Conservation (phyloP, 2,329 filamentous ascomycete species). For the Coleophoma cylindrospora region DNA sequence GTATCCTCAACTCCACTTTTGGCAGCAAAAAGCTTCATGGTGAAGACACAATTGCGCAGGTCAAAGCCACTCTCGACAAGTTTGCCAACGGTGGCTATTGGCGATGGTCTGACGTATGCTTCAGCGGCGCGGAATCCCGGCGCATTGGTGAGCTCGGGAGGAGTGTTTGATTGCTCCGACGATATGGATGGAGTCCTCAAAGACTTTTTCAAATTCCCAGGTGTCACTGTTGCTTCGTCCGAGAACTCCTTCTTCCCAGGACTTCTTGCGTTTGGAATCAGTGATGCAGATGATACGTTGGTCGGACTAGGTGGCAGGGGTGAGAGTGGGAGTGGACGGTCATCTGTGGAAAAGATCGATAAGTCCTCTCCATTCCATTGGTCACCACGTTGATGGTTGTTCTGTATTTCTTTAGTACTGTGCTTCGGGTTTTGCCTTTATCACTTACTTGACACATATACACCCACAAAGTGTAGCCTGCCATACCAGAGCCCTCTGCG, state of each 20-base stretch:
- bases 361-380: slow-evolving; percentile 98
- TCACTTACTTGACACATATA: slow-evolving; percentile 67
- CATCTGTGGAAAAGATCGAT: slow-evolving; percentile 83
- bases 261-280: slow-evolving; percentile 33
- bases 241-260: slow-evolving; percentile 35
- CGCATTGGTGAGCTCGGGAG: slow-evolving; percentile 54
- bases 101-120: slow-evolving; percentile 83
- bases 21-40: slow-evolving; percentile 60
- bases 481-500: slow-evolving; percentile 75
- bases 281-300: slow-evolving; percentile 42
- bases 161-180: slow-evolving; percentile 44
- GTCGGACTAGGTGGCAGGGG: slow-evolving; percentile 38
- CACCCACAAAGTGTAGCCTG: slow-evolving; percentile 86
- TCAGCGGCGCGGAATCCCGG: slow-evolving; percentile 86
- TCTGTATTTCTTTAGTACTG: slow-evolving; percentile 40
- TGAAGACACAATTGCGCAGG: slow-evolving; percentile 72
- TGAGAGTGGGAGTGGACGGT: slow-evolving; percentile 56
- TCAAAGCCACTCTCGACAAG: slow-evolving; percentile 76
- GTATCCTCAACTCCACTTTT: slow-evolving; percentile 54
- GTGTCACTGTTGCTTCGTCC: slow-evolving; percentile 59
- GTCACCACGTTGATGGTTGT: slow-evolving; percentile 84
- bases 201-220: slow-evolving; percentile 69
- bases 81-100: slow-evolving; percentile 68
- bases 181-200: slow-evolving; percentile 65
- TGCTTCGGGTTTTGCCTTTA: background rate